phyloP scores from a whole-genome alignment of 805 yeast species.

The Metschnikowia aberdeeniae region DNA sequence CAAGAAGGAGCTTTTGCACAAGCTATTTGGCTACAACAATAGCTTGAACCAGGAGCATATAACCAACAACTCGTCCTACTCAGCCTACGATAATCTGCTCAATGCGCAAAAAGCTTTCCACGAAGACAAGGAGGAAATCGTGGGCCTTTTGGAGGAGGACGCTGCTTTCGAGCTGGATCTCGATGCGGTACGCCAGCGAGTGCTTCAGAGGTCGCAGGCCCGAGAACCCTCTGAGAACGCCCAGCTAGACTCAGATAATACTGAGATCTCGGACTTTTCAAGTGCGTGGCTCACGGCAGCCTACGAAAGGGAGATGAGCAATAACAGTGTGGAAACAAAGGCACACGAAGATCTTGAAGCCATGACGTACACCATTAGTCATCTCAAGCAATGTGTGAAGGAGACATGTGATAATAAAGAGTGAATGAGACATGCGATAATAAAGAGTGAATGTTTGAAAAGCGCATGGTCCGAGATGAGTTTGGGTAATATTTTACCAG shows the following conservation, averaged over 20 bases:
- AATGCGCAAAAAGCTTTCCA: constrained; percentile 37
- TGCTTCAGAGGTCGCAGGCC: neutral
- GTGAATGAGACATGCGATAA: neutral
- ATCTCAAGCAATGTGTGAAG: constrained; percentile 28
- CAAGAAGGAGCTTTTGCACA: constrained; percentile 36
- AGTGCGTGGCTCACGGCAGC: constrained; percentile 13
- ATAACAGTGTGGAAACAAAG: constrained; percentile 11
- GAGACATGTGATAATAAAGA: constrained; percentile 10
- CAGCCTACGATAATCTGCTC: constrained; percentile 33
- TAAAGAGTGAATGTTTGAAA: neutral
- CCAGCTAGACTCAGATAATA: constrained; percentile 2
- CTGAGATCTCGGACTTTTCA: constrained; percentile 10
- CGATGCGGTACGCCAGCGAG: constrained; percentile 10
- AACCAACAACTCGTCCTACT: constrained; percentile 39
- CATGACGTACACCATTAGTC: constrained; percentile 22
- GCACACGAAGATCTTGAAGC: constrained; percentile 19
- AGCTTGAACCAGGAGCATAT: constrained; percentile 36
- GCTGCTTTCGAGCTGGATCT: constrained; percentile 22
- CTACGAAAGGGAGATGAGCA: constrained; percentile 9
- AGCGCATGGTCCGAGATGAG: no score
- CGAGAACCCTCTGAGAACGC: neutral
- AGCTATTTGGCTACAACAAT: constrained; percentile 38
- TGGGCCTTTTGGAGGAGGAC: constrained; percentile 31
- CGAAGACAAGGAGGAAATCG: constrained; percentile 41
- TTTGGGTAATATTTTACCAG: no score